Percentiles rank a stretch among this genome's conserved stretches.
These are phyloP conservation scores for Botryotinia globosa DNA, from an alignment of 2,329 filamentous ascomycete genomes.

Conservation along the genomic window DNA sequence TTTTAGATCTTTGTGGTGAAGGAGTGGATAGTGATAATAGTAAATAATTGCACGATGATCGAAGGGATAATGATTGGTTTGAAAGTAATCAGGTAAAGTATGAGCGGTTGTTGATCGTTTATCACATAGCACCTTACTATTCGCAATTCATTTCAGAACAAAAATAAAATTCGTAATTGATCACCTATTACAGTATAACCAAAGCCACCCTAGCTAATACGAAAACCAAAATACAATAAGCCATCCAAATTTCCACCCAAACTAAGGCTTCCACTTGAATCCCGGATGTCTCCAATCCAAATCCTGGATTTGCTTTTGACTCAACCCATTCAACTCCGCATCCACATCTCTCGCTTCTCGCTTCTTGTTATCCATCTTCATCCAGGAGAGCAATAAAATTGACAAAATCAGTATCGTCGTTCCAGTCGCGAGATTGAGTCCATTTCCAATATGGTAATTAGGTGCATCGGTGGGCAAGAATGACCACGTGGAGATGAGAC, in stretches of 20 bases:
- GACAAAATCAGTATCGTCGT: constrained; percentile 53
- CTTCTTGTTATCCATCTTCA: constrained; percentile 59
- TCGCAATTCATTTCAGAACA: neutral
- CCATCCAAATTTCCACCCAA: accelerated
- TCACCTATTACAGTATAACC: too few species aligned
- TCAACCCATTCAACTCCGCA: constrained; percentile 53
- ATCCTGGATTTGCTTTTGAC: constrained; percentile 53
- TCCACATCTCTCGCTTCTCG: constrained; percentile 55
- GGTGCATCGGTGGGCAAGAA: constrained; percentile 63
- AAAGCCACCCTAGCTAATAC: neutral
- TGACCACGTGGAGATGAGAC: constrained; percentile 62
- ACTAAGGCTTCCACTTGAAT: constrained; percentile 54
- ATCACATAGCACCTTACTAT: neutral
- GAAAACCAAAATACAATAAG: neutral
- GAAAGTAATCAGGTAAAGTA: neutral
- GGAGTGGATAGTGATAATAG: neutral
- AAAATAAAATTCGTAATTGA: neutral
- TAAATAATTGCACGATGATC: neutral
- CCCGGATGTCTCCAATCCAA: constrained; percentile 65
- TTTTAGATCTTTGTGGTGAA: neutral
- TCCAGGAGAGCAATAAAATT: constrained; percentile 55
- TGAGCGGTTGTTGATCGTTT: neutral
- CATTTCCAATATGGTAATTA: constrained; percentile 68
- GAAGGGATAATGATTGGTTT: neutral
- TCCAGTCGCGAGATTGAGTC: constrained; percentile 64